Evolutionary conservation across 257 asterid genomes (phyloP).

Genomic region (Solanum paucissectum): DNA sequence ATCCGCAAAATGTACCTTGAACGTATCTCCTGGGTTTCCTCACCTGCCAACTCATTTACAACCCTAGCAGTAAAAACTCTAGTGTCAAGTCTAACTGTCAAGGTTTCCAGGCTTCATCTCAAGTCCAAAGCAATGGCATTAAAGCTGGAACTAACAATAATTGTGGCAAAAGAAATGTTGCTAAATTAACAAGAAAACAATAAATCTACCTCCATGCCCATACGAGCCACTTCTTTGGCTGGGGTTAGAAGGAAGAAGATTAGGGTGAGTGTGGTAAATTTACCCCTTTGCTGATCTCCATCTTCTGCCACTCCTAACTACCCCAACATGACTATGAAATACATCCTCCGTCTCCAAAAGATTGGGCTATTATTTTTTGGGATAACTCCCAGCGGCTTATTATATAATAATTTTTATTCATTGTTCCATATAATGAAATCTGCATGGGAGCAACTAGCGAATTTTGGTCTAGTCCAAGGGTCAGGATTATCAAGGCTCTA

Average conservation of each 20-base stretch:
- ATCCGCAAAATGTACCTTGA: neutral
- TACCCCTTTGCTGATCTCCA: neutral
- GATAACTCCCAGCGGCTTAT: neutral
- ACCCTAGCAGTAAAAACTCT: neutral
- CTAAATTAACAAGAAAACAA: neutral
- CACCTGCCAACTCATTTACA: neutral
- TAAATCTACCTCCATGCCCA: neutral
- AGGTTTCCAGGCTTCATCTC: neutral
- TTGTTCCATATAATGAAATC: neutral
- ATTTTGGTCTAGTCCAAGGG: neutral
- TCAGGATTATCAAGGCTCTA: neutral
- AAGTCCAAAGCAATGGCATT: neutral
- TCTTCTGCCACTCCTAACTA: neutral
- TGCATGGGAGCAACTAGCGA: neutral
- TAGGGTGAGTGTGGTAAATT: neutral
- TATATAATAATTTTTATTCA: neutral
- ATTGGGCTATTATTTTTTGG: neutral
- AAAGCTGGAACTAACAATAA: neutral
- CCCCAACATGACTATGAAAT: neutral
- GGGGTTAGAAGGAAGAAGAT: neutral
- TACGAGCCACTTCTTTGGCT: neutral
- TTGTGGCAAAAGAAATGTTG: neutral
- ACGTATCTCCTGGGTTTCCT: neutral
- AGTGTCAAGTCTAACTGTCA: neutral
- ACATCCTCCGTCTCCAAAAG: neutral